Evolutionary conservation across 257 asterid genomes (phyloP), one percentile per base, ranked within the genome.

Genomic region (Rehmannia glutinosa): DNA sequence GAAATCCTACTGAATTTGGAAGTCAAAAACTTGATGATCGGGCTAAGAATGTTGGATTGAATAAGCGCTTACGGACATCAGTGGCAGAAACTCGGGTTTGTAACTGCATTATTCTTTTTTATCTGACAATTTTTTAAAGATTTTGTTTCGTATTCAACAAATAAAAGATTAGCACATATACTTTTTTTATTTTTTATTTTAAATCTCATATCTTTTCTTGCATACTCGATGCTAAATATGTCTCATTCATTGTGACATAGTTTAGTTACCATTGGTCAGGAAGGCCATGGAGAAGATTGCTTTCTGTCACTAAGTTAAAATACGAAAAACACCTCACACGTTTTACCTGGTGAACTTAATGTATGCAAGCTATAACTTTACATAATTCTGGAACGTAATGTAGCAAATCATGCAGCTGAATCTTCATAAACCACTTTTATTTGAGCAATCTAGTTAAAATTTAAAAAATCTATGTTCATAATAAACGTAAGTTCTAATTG

Each of bases 71-170:
- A n/a, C n/a, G n/a, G n/a, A n/a, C n/a, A n/a, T n/a, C n/a, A n/a
- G n/a, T n/a, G n/a, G n/a, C n/a, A n/a, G 97, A 88, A 70, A 83
- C 79, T 62, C 87, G 95, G 97, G 97, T 90, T 77, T 50, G 91
- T 86, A 43, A 59, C 35, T 77, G 79, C 49, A 55, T 68, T 47
- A 1, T 24, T 68, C 60, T 32, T 32, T 32, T 32, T 32, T 32
- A 32, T n/a, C n/a, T n/a, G n/a, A n/a, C n/a, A 21, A 41, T 15
- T 6, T 54, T 42, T 62, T 68, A 51, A 41, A 13, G 61, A 46
- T 41, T 46, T 63, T 15, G 23, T 63, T 25, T 64, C 36, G 41
- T 38, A 16, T 70, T 23, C 30, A 16, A 64, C 6, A 71, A 56
- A 63, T 62, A 25, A 28, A 41, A 21, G 55, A 27, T 62, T 38